Base-by-base conservation (phyloP, 129 eudicot species). In the Centrapalus pauciflorus region DNA sequence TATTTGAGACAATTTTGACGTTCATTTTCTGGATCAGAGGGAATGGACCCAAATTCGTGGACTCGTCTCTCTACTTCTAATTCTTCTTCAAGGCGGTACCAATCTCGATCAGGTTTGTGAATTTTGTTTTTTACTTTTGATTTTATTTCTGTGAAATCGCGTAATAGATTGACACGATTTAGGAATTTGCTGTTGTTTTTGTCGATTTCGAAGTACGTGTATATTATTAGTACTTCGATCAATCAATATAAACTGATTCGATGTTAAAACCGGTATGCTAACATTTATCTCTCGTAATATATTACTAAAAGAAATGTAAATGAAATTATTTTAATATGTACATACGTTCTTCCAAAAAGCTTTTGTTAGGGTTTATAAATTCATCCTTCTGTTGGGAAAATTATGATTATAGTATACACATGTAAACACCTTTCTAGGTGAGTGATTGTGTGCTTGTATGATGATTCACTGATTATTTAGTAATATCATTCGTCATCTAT, bases 41-140 rank as follows among this genome's bases (percentile, higher is more conserved):
- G 17, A 51, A 85, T 86, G 94, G 93, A 86, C 75, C 75, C 87
- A 28, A 90, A 85, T 85, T 79, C 81, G 14, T 85, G 96, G 93
- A 34, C 84, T 65, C 83, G 87, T 28, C 49, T 85, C 29, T 68
- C 82, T 25, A 57, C 84, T 28, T 55, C 77, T n/a, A 61, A 77
- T 76, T 43, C 77, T 67, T 72, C 79, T 61, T 62, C 86, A 27
- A 76, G 86, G 70, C 92, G 96, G 5, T 69, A 69, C 48, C 89
- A 71, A 57, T 80, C 85, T 69, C 87, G 89, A 78, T 78, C 96
- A 63, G 93, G 93, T 85, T 54, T 52, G 77, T 71, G 54, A 64
- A 7, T 11, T 20, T 46, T 51, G 16, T 19, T 26, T 57, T 24
- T 19, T 56, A 16, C 1, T 55, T n/a, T 33, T 52, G 7, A 33